Base-by-base conservation (phyloP, 768 basidiomycete species). In the Mrakia gelida region DNA sequence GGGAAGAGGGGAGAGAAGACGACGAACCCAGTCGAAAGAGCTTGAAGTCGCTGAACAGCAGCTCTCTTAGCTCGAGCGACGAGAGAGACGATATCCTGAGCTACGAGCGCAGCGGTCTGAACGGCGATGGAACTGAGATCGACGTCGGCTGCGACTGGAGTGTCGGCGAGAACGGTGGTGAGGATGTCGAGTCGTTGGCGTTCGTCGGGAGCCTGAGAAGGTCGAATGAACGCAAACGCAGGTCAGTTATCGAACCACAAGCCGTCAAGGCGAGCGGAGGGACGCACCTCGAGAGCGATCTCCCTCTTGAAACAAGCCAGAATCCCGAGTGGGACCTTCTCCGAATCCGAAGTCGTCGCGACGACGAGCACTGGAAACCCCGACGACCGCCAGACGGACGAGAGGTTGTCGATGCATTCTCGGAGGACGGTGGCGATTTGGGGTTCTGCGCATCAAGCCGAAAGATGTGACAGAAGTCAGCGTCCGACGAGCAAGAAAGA, bases 101-200 rank as follows among this genome's bases (percentile, higher is more conserved):
- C 92, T 38, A 93, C 90, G 9, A 99, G 86, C 2, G 95, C 95
- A 23, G 97, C 97, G 5, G 95, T 96, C 82, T 96, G 93, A 3
- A 89, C 88, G 6, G 97, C 93, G 5, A 98, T 80, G 7, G 85
- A 83, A 52, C 85, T 83, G n/a, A 96, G 77, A 11, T 91, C 91
- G 3, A 97, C 90, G 84, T 99, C 97, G 0, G 92, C 88, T 0
- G 90, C 88, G 49, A 95, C 81, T 0, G 80, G 71, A 34, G 83
- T 83, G 16, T 84, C 83, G 3, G 82, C 78, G 8, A 91, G 83
- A 32, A 89, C 81, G 49, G 84, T 85, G 6, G 82, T 80, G 34
- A 96, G 86, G 59, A 94, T 89, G 73, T 86, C 86, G 59, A 88
- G 84, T 62, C 97, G 88, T 80, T 93, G 91, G 10, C 84, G 82